phyloP scores from a whole-genome alignment of 306 rosid genomes.

The Canavalia ensiformis region DNA sequence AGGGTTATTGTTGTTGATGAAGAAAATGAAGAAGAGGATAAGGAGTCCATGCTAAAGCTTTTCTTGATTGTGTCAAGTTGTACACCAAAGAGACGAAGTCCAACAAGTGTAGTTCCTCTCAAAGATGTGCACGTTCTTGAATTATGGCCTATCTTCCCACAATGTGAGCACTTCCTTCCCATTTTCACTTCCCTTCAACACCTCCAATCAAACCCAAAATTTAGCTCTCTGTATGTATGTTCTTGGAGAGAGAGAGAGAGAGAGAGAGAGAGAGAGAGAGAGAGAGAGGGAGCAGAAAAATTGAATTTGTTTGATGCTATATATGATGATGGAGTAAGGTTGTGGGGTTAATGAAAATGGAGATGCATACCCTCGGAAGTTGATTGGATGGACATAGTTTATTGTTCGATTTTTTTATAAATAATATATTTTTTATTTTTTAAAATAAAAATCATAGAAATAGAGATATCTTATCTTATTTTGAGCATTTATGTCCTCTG shows the following conservation, averaged over 20 bases:
- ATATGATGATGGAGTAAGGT: conserved; percentile 62
- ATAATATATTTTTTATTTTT: neutral
- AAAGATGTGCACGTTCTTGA: conserved; percentile 87
- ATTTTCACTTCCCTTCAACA: conserved; percentile 53
- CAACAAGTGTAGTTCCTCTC: conserved; percentile 50
- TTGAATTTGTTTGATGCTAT: conserved; percentile 61
- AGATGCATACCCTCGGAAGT: conserved; percentile 67
- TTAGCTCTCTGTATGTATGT: neutral
- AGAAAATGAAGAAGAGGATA: conserved; percentile 66
- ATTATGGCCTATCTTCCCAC: conserved; percentile 93
- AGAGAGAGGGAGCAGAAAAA: conserved; percentile 46
- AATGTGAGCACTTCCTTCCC: conserved; percentile 98
- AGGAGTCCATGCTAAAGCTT: conserved; percentile 82
- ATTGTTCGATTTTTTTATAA: conserved; percentile 53
- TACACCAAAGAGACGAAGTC: conserved; percentile 86
- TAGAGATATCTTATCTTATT: conserved; percentile 54
- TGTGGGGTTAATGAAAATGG: conserved; percentile 65
- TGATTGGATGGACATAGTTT: conserved; percentile 69
- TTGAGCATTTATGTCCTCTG: conserved; percentile 48
- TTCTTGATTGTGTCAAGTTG: conserved; percentile 80
- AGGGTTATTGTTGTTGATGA: conserved; percentile 58
- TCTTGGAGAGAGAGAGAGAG: neutral
- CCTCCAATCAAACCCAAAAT: conserved; percentile 32
- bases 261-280: conserved; percentile 31
- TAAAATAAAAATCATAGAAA: conserved; percentile 13